Evolutionary conservation across 2,329 filamentous ascomycete species (phyloP), one percentile per base, ranked within the genome.

Genomic region (Pseudocercospora ulei): DNA sequence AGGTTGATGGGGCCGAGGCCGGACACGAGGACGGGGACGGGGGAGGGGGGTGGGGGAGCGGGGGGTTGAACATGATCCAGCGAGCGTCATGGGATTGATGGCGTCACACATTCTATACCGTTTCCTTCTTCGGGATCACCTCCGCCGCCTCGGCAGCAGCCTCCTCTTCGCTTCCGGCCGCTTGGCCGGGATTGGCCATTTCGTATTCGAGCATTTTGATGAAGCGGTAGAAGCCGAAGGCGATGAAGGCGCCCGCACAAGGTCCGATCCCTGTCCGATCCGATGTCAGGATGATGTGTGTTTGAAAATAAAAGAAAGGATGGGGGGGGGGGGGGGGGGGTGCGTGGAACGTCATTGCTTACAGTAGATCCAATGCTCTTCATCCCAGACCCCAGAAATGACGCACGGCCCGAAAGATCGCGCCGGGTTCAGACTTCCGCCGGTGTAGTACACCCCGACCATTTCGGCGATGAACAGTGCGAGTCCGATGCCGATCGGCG

Each of bases 391-490:
- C 5, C 48, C 48, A 9, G 48, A 51, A 35, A 51, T 41, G 18
- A 51, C 48, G 19, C 48, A 51, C 14, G 49, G 58, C 11, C 58
- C 59, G 43, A 62, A 60, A 0, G 55, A 58, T 23, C 59, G 49
- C 4, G 58, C 58, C 12, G 59, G 59, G 41, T 62, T 62, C 14
- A 61, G 47, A 35, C 51, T 55, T 7, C 64, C 42, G 55, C 65
- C 54, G n/a, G 54, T 56, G 43, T 54, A 56, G 43, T 47, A 69
- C 40, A 31, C 63, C 9, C 57, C 56, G 8, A 53, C 47, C 33
- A 70, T 52, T 42, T 70, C 64, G 17, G 65, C 62, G 31, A 69
- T 59, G 53, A 70, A 70, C 0, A 69, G 58, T 25, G 65, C 56
- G 12, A 58, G 41, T 19, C 56, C 82, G 49, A 86, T 56, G 36